Conservation (phyloP, 768 basidiomycete genomes). For the Brasilioporus rufonigricans region DNA sequence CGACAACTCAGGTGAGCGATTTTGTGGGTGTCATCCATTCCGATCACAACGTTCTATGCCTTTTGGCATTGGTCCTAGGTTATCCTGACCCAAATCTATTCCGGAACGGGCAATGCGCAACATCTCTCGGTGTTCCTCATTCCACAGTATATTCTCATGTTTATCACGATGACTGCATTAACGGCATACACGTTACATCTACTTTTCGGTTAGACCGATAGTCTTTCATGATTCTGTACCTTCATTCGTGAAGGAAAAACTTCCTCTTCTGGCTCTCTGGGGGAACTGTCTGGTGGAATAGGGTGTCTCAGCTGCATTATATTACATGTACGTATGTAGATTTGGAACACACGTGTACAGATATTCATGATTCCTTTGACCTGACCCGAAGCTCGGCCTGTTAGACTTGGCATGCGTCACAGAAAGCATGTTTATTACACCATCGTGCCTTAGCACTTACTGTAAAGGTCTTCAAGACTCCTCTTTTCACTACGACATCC, state of each 20-base stretch:
- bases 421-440: too few relatives aligned
- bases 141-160: conserved; percentile 48
- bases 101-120: conserved; percentile 61
- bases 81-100: conserved; percentile 62
- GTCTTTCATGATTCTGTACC: background rate
- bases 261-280: too few relatives aligned
- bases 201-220: conserved; percentile 30
- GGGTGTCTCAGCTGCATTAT: too few relatives aligned
- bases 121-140: conserved; percentile 62
- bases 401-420: too few relatives aligned
- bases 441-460: too few relatives aligned
- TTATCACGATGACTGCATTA: conserved; percentile 36
- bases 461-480: too few relatives aligned
- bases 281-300: too few relatives aligned
- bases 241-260: background rate
- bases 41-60: background rate
- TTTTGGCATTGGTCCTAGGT: conserved; percentile 38
- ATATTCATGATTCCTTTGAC: too few relatives aligned
- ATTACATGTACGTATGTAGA: too few relatives aligned
- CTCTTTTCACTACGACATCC: too few relatives aligned
- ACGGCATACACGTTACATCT: conserved; percentile 37
- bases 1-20: conserved; percentile 51
- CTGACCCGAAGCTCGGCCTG: too few relatives aligned
- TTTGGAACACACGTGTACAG: too few relatives aligned
- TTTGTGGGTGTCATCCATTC: background rate